Evolutionary conservation across 2,329 filamentous ascomycete genomes (phyloP).

Genomic region (Fusarium scirpi): DNA sequence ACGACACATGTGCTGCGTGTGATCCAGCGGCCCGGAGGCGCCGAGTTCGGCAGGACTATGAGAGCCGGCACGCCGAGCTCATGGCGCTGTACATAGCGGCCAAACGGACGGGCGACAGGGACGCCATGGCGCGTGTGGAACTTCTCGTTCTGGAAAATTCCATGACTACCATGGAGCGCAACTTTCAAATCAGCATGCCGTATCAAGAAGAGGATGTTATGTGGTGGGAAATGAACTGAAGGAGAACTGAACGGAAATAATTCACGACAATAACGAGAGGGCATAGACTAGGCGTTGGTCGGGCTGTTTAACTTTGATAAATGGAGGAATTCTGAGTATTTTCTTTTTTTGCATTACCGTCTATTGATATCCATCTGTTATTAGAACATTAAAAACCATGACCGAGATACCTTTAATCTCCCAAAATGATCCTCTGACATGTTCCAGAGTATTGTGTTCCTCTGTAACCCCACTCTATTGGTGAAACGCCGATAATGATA

Average conservation of each 20-base stretch:
- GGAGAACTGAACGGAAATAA: background rate
- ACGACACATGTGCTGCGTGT: slow-evolving; percentile 55
- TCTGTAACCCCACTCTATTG: slow-evolving; percentile 35
- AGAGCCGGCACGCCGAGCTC: slow-evolving; percentile 45
- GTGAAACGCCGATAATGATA: slow-evolving; percentile 35
- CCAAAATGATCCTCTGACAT: slow-evolving; percentile 10
- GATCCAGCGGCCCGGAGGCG: slow-evolving; percentile 49
- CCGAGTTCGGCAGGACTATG: slow-evolving; percentile 44
- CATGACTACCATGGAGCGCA: slow-evolving; percentile 33
- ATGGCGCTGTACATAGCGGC: slow-evolving; percentile 46
- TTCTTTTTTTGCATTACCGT: slow-evolving; percentile 2
- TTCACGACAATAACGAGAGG: slow-evolving; percentile 8
- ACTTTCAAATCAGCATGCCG: slow-evolving; percentile 42
- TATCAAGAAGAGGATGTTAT: slow-evolving; percentile 39
- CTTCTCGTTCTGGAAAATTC: slow-evolving; percentile 41
- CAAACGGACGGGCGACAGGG: slow-evolving; percentile 39
- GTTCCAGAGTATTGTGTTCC: slow-evolving; percentile 22
- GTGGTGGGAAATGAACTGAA: slow-evolving; percentile 38
- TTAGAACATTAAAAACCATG: slow-evolving; percentile 17
- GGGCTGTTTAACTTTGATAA: slow-evolving; percentile 3
- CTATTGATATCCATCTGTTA: slow-evolving; percentile 19
- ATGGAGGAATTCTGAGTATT: slow-evolving; percentile 5
- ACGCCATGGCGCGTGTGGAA: slow-evolving; percentile 42
- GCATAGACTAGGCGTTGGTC: background rate
- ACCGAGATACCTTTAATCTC: background rate